Evolutionary conservation across 139 green algal species (phyloP), one percentile per base, ranked within the genome.

Genomic region (Chlorella sp.): DNA sequence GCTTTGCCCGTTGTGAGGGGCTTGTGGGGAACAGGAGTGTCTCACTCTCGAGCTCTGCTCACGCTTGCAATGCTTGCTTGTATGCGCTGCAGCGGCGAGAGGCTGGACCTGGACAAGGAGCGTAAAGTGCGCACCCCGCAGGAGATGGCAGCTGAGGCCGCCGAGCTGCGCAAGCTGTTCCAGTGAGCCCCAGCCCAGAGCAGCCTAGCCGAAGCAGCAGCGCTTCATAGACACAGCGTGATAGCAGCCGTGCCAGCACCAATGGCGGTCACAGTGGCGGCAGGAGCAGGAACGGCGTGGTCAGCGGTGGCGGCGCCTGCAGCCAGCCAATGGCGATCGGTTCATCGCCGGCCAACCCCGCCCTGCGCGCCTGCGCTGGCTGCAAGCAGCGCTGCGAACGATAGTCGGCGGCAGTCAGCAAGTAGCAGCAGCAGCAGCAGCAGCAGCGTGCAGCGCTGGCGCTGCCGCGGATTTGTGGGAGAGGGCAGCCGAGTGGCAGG

Each of bases 71-170:
- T 54, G 8, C 43, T 5, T 40, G 6, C 28, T 3, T 79, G 28
- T 36, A 7, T 20, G n/a, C 17, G 26, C 14, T 43, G 41, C 44
- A 76, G 54, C 67, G 44, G 86, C n/a, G 80, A 95, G 80, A 85
- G 90, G 62, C 80, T 97, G 62, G 89, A 96, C 84, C 80, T 96
- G 32, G 95, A 98, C 76, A 86, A 89, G 62, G 91, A 95, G 84
- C 87, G 96, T 4, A 86, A 82, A 40, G 73, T 91, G n/a, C 87
- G 96, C 17, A 97, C 90, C 0, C 51, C 69, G 2, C 88, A 94
- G 41, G 92, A 98, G 74, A 98, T 98, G 96, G 92, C 93, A 38
- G 92, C 87, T 40, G 96, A 98, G 83, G 96, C 95, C 36, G 84
- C 78, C 0, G 80, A 86, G 51, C 88, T 97, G 43, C 83, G 92